Percentiles rank a stretch among this genome's conserved stretches.
Conservation (phyloP, 2,329 filamentous ascomycete species). For the Lizonia empirigonia region DNA sequence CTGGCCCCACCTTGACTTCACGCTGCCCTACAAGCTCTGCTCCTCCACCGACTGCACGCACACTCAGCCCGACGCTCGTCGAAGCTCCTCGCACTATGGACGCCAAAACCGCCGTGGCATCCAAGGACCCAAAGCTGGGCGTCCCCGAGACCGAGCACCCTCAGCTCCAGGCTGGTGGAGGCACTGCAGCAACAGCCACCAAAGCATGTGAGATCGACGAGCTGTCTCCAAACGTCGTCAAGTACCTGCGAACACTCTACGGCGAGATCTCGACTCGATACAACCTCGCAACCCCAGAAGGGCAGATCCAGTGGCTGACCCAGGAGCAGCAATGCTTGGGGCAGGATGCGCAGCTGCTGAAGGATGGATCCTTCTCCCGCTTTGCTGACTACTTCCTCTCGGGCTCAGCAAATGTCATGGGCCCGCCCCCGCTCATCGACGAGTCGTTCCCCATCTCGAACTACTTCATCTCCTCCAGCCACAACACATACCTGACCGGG, state of each 20-base stretch:
- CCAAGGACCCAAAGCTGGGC: slow-evolving; percentile 40
- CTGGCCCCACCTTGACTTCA: background rate
- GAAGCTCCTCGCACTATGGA: slow-evolving; percentile 16
- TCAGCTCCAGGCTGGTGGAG: slow-evolving; percentile 48
- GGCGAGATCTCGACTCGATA: slow-evolving; percentile 39
- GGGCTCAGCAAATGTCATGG: slow-evolving; percentile 53
- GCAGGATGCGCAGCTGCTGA: slow-evolving; percentile 32
- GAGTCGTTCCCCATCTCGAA: slow-evolving; percentile 74
- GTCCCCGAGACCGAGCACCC: slow-evolving; percentile 40
- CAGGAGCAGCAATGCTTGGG: slow-evolving; percentile 38
- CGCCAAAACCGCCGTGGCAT: slow-evolving; percentile 23
- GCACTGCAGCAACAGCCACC: slow-evolving; percentile 35
- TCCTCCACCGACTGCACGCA: background rate
- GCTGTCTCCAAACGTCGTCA: slow-evolving; percentile 35
- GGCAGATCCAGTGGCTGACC: slow-evolving; percentile 37
- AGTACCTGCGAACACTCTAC: slow-evolving; percentile 38
- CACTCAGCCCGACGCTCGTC: background rate
- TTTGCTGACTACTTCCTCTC: slow-evolving; percentile 55
- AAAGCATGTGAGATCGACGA: slow-evolving; percentile 39
- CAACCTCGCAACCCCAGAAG: slow-evolving; percentile 40
- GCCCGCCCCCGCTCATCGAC: slow-evolving; percentile 57
- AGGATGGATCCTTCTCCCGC: slow-evolving; percentile 39
- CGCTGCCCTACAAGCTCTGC: background rate
- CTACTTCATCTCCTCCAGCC: slow-evolving; percentile 93
- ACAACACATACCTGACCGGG: slow-evolving; percentile 90